phyloP scores from a whole-genome alignment of 805 yeast species.

The Wickerhamiella nectarea region DNA sequence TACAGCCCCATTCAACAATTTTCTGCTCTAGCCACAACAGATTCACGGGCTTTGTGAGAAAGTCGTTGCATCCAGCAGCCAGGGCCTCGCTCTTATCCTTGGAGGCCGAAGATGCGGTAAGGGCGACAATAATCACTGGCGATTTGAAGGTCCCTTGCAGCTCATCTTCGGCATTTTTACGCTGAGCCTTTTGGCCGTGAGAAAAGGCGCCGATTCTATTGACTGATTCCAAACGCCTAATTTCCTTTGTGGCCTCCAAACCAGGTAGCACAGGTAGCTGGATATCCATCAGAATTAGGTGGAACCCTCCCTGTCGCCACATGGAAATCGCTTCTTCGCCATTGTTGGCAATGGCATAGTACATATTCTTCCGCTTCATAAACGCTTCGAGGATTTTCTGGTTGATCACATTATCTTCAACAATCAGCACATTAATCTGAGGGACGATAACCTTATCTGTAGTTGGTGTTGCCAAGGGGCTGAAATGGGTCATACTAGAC shows the following conservation, averaged over 20 bases:
- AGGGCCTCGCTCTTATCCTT: conserved; percentile 81
- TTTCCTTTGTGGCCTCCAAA: conserved; percentile 85
- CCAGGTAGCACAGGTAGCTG: conserved; percentile 95
- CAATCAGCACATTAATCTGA: conserved; percentile 78
- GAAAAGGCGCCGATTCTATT: conserved; percentile 59
- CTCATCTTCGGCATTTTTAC: conserved; percentile 20
- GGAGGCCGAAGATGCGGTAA: conserved; percentile 81
- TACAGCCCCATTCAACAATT: conserved; percentile 92
- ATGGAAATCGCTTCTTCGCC: conserved; percentile 91
- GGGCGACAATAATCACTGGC: conserved; percentile 95
- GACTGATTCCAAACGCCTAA: conserved; percentile 65
- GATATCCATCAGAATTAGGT: conserved; percentile 90
- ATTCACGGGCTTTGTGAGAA: conserved; percentile 89
- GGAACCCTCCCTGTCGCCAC: conserved; percentile 92
- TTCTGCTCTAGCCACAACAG: conserved; percentile 87
- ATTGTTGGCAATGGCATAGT: conserved; percentile 74
- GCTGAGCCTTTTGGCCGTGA: conserved; percentile 39
- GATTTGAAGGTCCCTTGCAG: conserved; percentile 43
- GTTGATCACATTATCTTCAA: conserved; percentile 91
- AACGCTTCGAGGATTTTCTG: conserved; percentile 84
- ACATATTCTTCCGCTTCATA: conserved; percentile 69
- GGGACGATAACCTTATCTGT: conserved; percentile 50
- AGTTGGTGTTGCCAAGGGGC: neutral
- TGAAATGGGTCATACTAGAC: neutral
- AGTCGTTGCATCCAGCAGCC: conserved; percentile 96